Base-by-base conservation (phyloP, 257 asterid species). In the Asclepias syriaca region DNA sequence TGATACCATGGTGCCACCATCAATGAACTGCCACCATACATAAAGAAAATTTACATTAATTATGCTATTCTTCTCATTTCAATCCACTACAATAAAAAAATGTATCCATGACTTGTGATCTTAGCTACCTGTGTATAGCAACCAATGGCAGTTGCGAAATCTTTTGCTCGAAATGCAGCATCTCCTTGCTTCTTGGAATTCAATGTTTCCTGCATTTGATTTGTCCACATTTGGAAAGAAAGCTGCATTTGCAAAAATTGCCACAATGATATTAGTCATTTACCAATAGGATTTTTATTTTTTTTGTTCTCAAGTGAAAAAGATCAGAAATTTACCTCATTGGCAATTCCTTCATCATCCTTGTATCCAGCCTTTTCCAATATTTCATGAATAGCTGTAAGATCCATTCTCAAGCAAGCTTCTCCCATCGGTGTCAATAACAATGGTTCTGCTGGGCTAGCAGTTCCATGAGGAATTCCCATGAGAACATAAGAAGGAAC, bases 141-240 rank as follows among this genome's bases (percentile, higher is more conserved):
- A 60, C 81, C 88, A 32, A 91, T 86, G 77, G 98, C 97, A 19
- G 93, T 74, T 16, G 86, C 39, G 81, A 89, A 94, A 77, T 91
- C 91, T 85, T 87, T 91, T 61, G 93, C 91, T 71, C 98, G 89
- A 56, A 94, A 94, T 65, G 98, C 96, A 53, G 90, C 92, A 75
- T 94, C 98, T 1, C 98, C 98, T 57, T 89, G 95, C 85, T 88
- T 91, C 88, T 94, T 94, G 29, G 91, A 91, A 71, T 84, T 86
- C 86, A 94, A 78, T 37, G 93, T 85, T 73, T 89, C 97, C 85
- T 91, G 97, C 97, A 94, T 91, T 85, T 91, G 97, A 74, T 88
- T 87, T 53, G 97, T 94, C 98, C 98, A 94, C 93, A 94, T 74
- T 73, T 94, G 98, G 79, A 94, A 94, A 53, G 98, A 94, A 57